A percentile compares a stretch with the other conserved stretches of the same genome.
Conservation (phyloP, 805 yeast genomes). For the Yarrowia keelungensis region DNA sequence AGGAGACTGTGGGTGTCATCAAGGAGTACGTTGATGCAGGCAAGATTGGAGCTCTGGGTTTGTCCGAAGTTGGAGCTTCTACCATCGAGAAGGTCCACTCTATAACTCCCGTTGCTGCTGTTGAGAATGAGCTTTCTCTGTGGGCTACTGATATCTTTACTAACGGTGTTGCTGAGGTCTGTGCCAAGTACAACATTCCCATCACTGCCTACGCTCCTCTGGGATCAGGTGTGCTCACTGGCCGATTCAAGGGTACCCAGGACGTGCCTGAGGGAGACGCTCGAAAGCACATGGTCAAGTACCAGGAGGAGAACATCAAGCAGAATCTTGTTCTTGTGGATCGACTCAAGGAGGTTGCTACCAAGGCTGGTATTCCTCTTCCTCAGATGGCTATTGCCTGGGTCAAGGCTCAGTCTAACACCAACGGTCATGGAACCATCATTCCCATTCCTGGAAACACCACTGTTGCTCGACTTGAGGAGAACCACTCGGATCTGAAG, state of each 20-base stretch:
- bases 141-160: constrained; percentile 65
- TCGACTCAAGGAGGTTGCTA: constrained; percentile 59
- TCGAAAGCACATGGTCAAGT: constrained; percentile 61
- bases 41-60: constrained; percentile 69
- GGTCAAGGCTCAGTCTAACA: constrained; percentile 55
- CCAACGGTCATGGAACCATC: constrained; percentile 57
- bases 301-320: constrained; percentile 61
- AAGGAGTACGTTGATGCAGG: constrained; percentile 68
- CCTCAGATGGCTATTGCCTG: constrained; percentile 79
- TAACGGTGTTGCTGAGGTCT: constrained; percentile 69
- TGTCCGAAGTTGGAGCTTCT: constrained; percentile 72
- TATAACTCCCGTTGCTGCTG: constrained; percentile 64
- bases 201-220: constrained; percentile 84
- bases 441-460: constrained; percentile 86
- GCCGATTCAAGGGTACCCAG: constrained; percentile 55
- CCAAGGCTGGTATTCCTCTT: constrained; percentile 55
- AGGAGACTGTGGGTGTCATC: constrained; percentile 63
- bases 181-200: constrained; percentile 66
- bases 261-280: constrained; percentile 66
- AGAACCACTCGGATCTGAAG: constrained; percentile 57
- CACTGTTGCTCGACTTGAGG: constrained; percentile 62
- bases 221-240: constrained; percentile 79
- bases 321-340: constrained; percentile 61
- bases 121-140: constrained; percentile 81
- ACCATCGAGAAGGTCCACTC: constrained; percentile 66